Base-by-base conservation (phyloP, 345 rosid genomes). In the Clausena lansium region DNA sequence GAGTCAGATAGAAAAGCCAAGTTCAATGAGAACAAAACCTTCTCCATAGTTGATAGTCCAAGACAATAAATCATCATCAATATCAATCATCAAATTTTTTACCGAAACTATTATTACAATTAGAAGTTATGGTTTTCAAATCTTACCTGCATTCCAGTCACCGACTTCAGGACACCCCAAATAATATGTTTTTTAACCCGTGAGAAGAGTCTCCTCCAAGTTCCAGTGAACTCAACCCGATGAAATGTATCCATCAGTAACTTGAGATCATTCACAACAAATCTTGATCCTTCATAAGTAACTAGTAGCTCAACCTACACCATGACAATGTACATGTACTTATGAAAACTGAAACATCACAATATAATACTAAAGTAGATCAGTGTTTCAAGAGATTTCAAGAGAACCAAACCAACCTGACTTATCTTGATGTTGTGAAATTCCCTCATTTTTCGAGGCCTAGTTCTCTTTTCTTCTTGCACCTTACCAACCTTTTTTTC, bases 151-250 rank as follows among this genome's bases (percentile, higher is more conserved):
- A 96, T 92, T 82, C 98, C 99, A 1, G 99, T 93, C 62, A 94
- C 98, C 45, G 98, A 96, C 89, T 96, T 96, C 47, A 96, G 78
- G 75, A 95, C 98, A 70, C 98, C 99, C 99, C 99, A 96, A 61
- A 94, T 94, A 15, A 96, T 94, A 81, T 94, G 98, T 85, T 96
- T 96, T 88, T 96, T 96, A 55, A 96, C 99, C 72, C 98, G 91
- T 47, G 99, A 94, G 84, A 94, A 94, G n/a, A 96, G 87, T 81
- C 93, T 90, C 83, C 98, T 94, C 99, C 99, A 94, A 25, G 97
- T 94, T 71, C 98, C 98, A 67, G 92, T 90, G 81, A 96, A 93
- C 88, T 91, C 98, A 35, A 71, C 88, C 6, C 93, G 92, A 77
- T 92, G 93, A 85, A 91, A 94, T 28, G 98, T 92, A 88, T 96